Evolutionary conservation across 192 early-diverging fungal genomes (phyloP).

Genomic region (Entomortierella lignicola): DNA sequence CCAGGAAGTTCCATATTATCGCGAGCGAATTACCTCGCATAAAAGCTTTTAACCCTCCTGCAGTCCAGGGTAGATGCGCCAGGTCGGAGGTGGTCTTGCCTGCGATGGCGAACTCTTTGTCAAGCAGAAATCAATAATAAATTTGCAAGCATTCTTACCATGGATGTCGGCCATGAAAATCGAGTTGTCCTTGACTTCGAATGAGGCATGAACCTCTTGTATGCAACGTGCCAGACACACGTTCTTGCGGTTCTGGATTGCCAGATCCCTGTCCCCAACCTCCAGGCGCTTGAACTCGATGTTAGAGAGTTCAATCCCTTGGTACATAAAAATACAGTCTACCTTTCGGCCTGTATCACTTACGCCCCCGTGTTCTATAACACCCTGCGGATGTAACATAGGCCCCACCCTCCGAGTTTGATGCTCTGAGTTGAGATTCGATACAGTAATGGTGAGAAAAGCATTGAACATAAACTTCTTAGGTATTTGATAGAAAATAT

Average conservation of each 20-base stretch:
- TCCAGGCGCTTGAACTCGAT: constrained; percentile 3
- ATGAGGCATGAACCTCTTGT: neutral
- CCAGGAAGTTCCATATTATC: neutral
- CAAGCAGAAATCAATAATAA: neutral
- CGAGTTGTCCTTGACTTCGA: neutral
- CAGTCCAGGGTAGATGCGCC: neutral
- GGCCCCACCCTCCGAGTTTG: no score
- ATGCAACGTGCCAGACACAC: neutral
- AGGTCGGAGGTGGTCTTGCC: neutral
- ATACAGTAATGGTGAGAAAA: no score
- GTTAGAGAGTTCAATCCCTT: constrained; percentile 7
- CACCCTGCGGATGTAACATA: no score
- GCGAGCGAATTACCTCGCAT: neutral
- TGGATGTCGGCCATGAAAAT: neutral
- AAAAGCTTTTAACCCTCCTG: neutral
- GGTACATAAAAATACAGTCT: constrained; percentile 5
- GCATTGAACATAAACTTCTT: no score
- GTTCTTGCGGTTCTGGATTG: neutral
- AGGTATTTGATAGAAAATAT: no score
- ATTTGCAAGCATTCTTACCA: neutral
- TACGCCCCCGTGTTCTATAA: constrained; percentile 3
- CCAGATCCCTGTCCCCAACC: neutral
- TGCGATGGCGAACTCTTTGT: neutral
- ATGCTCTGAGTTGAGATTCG: no score
- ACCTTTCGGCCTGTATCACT: constrained; percentile 11